phyloP scores from a whole-genome alignment of 2,329 filamentous ascomycete species.

The Sporothrix humicola region DNA sequence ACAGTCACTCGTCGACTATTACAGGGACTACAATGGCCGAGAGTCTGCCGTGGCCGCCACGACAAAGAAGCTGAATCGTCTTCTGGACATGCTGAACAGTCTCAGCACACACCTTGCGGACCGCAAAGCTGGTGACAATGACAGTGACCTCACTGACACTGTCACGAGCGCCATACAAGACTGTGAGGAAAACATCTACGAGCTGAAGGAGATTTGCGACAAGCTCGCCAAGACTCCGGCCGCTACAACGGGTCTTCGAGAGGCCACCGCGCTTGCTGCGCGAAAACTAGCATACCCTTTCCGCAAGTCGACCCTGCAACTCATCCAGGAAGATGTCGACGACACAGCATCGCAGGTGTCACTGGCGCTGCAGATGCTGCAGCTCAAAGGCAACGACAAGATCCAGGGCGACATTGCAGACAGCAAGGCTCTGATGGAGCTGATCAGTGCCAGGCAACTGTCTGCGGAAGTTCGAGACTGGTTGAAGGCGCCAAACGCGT shows the following conservation, averaged over 20 bases:
- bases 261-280: not conserved
- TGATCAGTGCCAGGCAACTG: not conserved
- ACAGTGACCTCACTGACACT: not conserved
- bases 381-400: not conserved
- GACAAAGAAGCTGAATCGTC: not conserved
- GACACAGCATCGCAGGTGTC: not conserved
- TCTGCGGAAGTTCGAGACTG: not conserved
- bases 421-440: not conserved
- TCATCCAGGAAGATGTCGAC: not conserved
- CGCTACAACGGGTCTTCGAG: not conserved
- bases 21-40: not conserved
- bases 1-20: not conserved
- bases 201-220: not conserved
- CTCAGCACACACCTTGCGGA: not conserved
- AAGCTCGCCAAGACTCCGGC: not conserved
- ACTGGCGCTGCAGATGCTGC: not conserved
- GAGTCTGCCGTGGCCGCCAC: not conserved
- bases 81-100: not conserved
- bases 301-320: not conserved
- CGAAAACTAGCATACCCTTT: not conserved
- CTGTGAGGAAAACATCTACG: not conserved
- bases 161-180: not conserved
- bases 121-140: not conserved
- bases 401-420: constrained; percentile 3
- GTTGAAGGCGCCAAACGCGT: not conserved